phyloP scores from a whole-genome alignment of 129 eudicot genomes.

The Centella asiatica region DNA sequence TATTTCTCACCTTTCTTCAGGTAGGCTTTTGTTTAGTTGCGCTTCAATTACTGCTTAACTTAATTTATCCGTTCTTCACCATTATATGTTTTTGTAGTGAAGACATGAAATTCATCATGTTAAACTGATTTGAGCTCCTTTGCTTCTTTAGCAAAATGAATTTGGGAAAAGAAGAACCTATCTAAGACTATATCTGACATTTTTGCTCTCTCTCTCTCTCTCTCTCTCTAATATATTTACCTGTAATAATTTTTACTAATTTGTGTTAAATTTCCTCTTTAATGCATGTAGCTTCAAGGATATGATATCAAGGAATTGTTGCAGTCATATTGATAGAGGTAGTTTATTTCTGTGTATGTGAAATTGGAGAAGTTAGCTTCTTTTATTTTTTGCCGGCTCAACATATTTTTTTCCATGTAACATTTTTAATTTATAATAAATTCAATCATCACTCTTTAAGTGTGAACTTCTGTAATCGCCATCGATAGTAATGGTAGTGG shows the following conservation, averaged over 20 bases:
- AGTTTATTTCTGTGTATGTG: not conserved
- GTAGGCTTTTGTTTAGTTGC: constrained; percentile 24
- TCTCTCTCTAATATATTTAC: too few species aligned
- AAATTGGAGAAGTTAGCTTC: constrained; percentile 1
- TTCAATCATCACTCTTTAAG: too few species aligned
- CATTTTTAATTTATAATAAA: too few species aligned
- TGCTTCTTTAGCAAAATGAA: not conserved
- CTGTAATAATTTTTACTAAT: not conserved
- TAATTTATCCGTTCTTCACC: not conserved
- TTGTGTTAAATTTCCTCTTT: not conserved
- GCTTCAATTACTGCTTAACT: not conserved
- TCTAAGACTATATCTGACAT: too few species aligned
- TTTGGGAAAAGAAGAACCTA: too few species aligned
- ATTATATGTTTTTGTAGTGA: not conserved
- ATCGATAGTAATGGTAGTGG: too few species aligned
- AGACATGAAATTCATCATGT: not conserved
- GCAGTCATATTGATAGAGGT: constrained; percentile 39
- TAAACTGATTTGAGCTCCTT: not conserved
- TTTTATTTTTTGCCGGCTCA: not conserved
- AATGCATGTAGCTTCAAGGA: constrained; percentile 68
- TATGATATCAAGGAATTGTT: constrained; percentile 79
- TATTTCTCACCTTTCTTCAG: constrained; percentile 88
- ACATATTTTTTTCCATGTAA: not conserved
- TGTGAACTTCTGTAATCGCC: too few species aligned
- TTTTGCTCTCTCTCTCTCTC: too few species aligned